Base-by-base conservation (phyloP, 2,329 filamentous ascomycete species). In the Aspergillus caelatus region DNA sequence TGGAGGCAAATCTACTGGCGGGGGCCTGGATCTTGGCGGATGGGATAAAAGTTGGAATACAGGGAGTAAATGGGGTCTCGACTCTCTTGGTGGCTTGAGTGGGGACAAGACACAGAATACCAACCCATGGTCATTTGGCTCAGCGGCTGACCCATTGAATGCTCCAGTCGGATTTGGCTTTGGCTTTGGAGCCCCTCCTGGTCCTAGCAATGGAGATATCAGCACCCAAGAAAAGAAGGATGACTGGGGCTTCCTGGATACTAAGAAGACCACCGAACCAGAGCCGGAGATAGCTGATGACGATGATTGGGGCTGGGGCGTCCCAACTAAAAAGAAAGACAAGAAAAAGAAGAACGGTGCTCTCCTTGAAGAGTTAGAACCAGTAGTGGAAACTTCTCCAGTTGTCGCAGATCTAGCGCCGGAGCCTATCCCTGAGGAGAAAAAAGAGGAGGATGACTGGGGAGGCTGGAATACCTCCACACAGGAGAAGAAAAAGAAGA, bases 1-100 rank as follows among this genome's bases (percentile, higher is more conserved):
- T n/a, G 77, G 73, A 30, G 72, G 75, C 28, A 78, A 78, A 39
- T 72, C 74, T n/a, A 77, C 79, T 28, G 75, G 76, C 4, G 74
- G 70, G 54, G 76, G 72, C 16, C 75, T 74, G 70, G 76, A 77
- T 4, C 84, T 90, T 68, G 83, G 87, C 56, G 78, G 81, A 45
- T 91, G 88, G 87, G 86, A 86, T 39, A 83, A 83, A 63, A 85
- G 81, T 67, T 89, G 87, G 86, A 81, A 78, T 65, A 83, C 84
- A n/a, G 84, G 83, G 52, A 78, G 71, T 60, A 78, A 77, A 62
- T 84, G 79, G 81, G 74, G 70, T 57, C 82, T 83, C 65, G 77
- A 79, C 54, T 78, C 78, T 30, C 67, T 77, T 21, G 74, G 71
- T 56, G 72, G 74, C 16, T 62, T 63, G 52, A 67, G 71, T 19